Base-by-base conservation (phyloP, 2,329 filamentous ascomycete species). In the Paracorniculantispora psalliotae region DNA sequence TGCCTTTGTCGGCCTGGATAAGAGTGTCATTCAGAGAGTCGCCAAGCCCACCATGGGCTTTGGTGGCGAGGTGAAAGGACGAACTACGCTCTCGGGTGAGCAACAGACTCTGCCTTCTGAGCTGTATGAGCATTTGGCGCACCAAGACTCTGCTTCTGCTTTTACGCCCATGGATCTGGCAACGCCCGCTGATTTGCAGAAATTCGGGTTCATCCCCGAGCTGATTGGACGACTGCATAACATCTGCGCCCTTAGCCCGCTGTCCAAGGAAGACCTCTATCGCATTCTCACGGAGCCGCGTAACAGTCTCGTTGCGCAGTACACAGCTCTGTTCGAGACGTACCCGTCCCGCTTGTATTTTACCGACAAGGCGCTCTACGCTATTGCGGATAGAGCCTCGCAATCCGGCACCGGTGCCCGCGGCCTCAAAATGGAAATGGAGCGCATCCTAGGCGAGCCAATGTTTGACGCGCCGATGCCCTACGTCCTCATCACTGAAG, bases 181-280 rank as follows among this genome's bases (percentile, higher is more conserved):
- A 26, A 89, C 85, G 4, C 89, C 91, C 1, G 79, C 83, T 12
- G 89, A 96, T 67, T 77, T 96, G 2, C 91, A 96, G 72, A 83
- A 81, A 46, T 97, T 92, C 68, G 93, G 92, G 15, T 91, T 97
- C 69, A 97, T 97, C 57, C 92, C 92, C 0, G 92, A 97, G 74
- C 80, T 97, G n/a, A 89, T 97, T 56, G 94, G 94, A n/a, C 89
- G 94, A 19, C 86, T 99, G 50, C 93, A 96, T 55, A 91, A 96
- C 60, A 89, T 92, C 51, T 92, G 91, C 61, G 90, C 94, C 0
- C 82, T 99, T 0, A 88, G 90, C 15, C 87, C 91, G 0, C 80
- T 99, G 1, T 84, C 83, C 1, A 76, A 81, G 15, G 69, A 79
- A 25, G 83, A 87, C 61, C 84, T 99, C 13, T 85, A 93, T 55